Evolutionary conservation across 257 asterid species (phyloP).

Genomic region (Paulownia fortunei): DNA sequence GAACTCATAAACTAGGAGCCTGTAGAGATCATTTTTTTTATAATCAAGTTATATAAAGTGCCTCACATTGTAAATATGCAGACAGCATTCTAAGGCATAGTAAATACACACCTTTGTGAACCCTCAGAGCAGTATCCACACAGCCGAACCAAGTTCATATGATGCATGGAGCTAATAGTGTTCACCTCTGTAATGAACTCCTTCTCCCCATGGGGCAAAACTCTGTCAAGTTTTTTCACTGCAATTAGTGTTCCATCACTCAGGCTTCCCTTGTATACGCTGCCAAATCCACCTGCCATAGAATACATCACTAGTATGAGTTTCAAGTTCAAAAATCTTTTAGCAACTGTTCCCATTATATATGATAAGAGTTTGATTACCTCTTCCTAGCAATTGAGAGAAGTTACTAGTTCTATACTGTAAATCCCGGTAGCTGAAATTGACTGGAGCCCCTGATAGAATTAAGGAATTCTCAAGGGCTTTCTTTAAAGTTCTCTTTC

Average conservation of each 20-base stretch:
- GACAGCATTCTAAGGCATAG: neutral
- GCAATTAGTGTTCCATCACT: constrained; percentile 78
- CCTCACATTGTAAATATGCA: neutral
- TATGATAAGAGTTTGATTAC: constrained; percentile 35
- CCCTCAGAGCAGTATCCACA: constrained; percentile 91
- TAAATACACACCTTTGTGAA: constrained; percentile 54
- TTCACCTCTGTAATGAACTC: constrained; percentile 90
- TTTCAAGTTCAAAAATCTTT: neutral
- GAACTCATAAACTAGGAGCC: constrained; percentile 94
- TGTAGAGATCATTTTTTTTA: constrained; percentile 33
- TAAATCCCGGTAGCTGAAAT: constrained; percentile 74
- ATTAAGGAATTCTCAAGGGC: constrained; percentile 68
- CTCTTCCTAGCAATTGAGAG: constrained; percentile 79
- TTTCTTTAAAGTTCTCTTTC: constrained; percentile 57
- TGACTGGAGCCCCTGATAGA: constrained; percentile 74
- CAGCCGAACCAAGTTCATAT: constrained; percentile 82
- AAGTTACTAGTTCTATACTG: constrained; percentile 67
- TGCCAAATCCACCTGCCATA: constrained; percentile 88
- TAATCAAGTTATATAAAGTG: neutral
- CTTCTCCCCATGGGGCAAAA: constrained; percentile 85
- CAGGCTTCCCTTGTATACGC: constrained; percentile 80
- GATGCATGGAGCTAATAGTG: constrained; percentile 94
- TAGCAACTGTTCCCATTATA: neutral
- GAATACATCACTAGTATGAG: neutral
- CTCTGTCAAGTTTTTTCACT: constrained; percentile 83